Evolutionary conservation across 2,329 filamentous ascomycete species (phyloP).

Genomic region (Talaromyces marneffei): DNA sequence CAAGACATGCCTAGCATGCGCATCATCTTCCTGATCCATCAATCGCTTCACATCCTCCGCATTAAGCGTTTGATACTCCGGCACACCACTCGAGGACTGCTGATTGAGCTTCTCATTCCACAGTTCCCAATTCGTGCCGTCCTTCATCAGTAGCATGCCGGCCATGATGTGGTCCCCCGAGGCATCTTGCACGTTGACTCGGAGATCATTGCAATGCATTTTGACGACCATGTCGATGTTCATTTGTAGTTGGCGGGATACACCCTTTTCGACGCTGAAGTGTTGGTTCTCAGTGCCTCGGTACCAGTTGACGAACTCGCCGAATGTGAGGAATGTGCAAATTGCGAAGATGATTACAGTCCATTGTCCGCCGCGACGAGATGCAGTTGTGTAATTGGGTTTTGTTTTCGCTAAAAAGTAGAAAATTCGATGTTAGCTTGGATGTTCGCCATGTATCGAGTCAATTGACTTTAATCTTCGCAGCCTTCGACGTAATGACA

Average conservation of each 20-base stretch:
- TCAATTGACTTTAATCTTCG: not conserved
- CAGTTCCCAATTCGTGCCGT: conserved; percentile 72
- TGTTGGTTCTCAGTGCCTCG: conserved; percentile 76
- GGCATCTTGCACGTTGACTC: conserved; percentile 95
- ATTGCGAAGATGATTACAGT: conserved; percentile 74
- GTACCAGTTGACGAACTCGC: conserved; percentile 79
- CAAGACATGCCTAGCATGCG: conserved; percentile 88
- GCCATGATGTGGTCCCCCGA: conserved; percentile 88
- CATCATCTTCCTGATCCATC: conserved; percentile 56
- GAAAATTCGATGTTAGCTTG: not conserved
- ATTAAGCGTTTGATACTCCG: conserved; percentile 49
- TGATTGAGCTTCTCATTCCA: conserved; percentile 68
- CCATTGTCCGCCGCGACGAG: conserved; percentile 85
- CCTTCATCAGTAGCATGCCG: conserved; percentile 63
- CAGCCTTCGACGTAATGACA: not conserved
- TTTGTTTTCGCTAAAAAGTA: conserved; percentile 80
- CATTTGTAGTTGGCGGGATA: conserved; percentile 82
- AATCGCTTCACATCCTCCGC: conserved; percentile 57
- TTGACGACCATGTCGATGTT: conserved; percentile 89
- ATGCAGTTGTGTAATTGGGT: conserved; percentile 80
- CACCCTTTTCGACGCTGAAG: conserved; percentile 88
- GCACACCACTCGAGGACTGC: conserved; percentile 52
- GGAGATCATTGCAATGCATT: conserved; percentile 83
- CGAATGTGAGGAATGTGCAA: conserved; percentile 68
- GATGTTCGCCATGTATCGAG: not conserved